These are phyloP conservation scores for Mycena sp. DNA, from an alignment of 1,284 basidiomycete species.

Conservation along the genomic window DNA sequence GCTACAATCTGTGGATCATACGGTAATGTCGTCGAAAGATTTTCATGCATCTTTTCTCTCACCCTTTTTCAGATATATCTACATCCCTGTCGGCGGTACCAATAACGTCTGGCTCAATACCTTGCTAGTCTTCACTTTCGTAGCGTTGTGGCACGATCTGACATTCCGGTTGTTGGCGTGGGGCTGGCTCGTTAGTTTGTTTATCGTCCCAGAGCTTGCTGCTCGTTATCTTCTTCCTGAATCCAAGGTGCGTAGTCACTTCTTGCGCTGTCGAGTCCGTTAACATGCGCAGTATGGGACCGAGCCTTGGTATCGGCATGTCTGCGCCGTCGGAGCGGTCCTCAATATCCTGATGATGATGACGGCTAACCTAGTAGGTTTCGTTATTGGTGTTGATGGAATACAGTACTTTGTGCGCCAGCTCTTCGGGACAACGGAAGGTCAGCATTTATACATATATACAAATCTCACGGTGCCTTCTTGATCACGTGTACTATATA, in stretches of 20 bases:
- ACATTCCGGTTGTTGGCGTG: slow-evolving; percentile 90
- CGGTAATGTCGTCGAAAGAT: slow-evolving; percentile 57
- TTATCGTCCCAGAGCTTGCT: slow-evolving; percentile 89
- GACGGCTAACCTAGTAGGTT: slow-evolving; percentile 94
- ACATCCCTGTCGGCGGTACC: slow-evolving; percentile 91
- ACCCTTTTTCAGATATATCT: slow-evolving; percentile 79
- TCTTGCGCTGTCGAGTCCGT: slow-evolving; percentile 13
- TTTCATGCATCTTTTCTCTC: slow-evolving; percentile 8
- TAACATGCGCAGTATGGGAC: slow-evolving; percentile 65
- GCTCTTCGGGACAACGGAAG: slow-evolving; percentile 73
- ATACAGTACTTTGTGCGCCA: slow-evolving; percentile 75
- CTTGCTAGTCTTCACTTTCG: slow-evolving; percentile 92
- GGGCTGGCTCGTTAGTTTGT: slow-evolving; percentile 96
- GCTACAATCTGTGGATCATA: slow-evolving; percentile 96
- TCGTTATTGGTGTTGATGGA: slow-evolving; percentile 92
- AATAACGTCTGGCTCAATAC: slow-evolving; percentile 75
- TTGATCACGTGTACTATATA: no score
- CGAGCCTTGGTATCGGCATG: slow-evolving; percentile 86
- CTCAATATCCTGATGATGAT: slow-evolving; percentile 93
- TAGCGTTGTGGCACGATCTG: slow-evolving; percentile 99
- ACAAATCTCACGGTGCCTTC: no score
- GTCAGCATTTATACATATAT: slow-evolving; percentile 54
- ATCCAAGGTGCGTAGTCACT: slow-evolving; percentile 63
- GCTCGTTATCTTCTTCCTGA: slow-evolving; percentile 69
- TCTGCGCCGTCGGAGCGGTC: slow-evolving; percentile 87